A percentile compares a stretch with the other conserved stretches of the same genome.
These are phyloP conservation scores for Nemania serpens DNA, from an alignment of 2,329 filamentous ascomycete genomes.

Conservation along the genomic window DNA sequence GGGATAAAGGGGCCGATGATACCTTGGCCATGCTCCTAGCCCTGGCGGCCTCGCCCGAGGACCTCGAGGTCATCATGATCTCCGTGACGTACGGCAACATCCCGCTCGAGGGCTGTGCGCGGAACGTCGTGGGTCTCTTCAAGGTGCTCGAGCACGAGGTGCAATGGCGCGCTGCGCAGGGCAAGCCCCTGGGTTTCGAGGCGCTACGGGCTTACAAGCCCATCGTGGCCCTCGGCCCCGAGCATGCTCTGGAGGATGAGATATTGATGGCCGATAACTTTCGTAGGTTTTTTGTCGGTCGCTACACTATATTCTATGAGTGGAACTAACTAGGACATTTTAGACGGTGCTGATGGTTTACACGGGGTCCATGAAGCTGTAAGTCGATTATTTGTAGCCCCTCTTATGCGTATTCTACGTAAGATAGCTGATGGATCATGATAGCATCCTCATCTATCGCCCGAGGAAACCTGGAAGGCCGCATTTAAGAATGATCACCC, in stretches of 20 bases:
- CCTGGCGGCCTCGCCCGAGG: slow-evolving; percentile 78
- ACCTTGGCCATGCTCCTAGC: slow-evolving; percentile 86
- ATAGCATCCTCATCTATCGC: slow-evolving; percentile 73
- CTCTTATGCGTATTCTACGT: not conserved
- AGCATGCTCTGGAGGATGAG: slow-evolving; percentile 83
- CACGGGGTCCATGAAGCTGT: slow-evolving; percentile 72
- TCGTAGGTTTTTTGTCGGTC: slow-evolving; percentile 58
- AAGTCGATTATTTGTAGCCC: slow-evolving; percentile 31
- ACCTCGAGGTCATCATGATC: slow-evolving; percentile 83
- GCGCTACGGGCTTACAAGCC: slow-evolving; percentile 75
- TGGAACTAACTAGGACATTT: slow-evolving; percentile 18
- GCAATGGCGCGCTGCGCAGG: slow-evolving; percentile 75
- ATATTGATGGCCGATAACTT: slow-evolving; percentile 84
- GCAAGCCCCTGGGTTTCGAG: slow-evolving; percentile 72
- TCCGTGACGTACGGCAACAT: slow-evolving; percentile 96
- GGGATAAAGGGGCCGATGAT: slow-evolving; percentile 79
- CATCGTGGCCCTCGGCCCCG: slow-evolving; percentile 83
- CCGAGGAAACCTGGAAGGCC: slow-evolving; percentile 73
- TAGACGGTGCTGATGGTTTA: slow-evolving; percentile 77
- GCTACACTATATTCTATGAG: not conserved
- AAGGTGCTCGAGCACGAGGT: slow-evolving; percentile 89
- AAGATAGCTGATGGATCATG: slow-evolving; percentile 12
- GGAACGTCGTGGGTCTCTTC: slow-evolving; percentile 89
- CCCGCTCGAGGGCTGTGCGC: slow-evolving; percentile 81
- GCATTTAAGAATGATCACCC: slow-evolving; percentile 59